A percentile compares a stretch with the other conserved stretches of the same genome.
Conservation (phyloP, 305 asterid genomes). For the Fraxinus paxiana region DNA sequence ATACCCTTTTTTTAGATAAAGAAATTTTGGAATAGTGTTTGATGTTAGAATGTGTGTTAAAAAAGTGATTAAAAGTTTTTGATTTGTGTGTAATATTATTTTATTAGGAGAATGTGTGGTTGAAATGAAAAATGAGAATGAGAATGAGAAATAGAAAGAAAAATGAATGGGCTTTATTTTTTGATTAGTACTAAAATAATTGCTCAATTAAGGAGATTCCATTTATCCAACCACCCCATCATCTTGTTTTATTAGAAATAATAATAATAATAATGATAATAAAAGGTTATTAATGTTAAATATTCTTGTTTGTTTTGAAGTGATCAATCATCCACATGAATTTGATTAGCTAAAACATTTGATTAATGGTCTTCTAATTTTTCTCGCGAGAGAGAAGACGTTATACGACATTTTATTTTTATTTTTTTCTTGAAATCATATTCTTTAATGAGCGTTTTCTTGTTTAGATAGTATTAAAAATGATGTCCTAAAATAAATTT, state of each 20-base stretch:
- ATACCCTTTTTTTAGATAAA: too few relatives aligned
- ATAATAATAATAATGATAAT: too few relatives aligned
- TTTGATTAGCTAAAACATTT: not conserved
- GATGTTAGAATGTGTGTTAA: too few relatives aligned
- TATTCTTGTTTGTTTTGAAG: not conserved
- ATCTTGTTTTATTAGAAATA: not conserved
- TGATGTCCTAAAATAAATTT: not conserved
- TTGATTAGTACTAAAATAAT: conserved; percentile 12
- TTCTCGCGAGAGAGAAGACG: not conserved
- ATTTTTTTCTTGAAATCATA: not conserved
- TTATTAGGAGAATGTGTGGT: too few relatives aligned
- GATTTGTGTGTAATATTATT: too few relatives aligned
- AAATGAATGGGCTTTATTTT: too few relatives aligned
- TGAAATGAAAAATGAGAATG: too few relatives aligned
- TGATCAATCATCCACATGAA: not conserved
- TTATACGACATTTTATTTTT: not conserved
- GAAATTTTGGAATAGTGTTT: too few relatives aligned
- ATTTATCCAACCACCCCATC: conserved; percentile 27
- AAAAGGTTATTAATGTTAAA: not conserved
- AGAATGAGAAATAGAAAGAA: too few relatives aligned
- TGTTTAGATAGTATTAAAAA: not conserved
- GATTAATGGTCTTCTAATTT: not conserved
- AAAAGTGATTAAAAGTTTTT: too few relatives aligned
- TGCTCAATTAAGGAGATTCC: conserved; percentile 26
- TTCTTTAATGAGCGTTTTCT: not conserved